These are phyloP conservation scores for Cyclocybe cylindracea DNA, from an alignment of 768 basidiomycete genomes.

Conservation along the genomic window DNA sequence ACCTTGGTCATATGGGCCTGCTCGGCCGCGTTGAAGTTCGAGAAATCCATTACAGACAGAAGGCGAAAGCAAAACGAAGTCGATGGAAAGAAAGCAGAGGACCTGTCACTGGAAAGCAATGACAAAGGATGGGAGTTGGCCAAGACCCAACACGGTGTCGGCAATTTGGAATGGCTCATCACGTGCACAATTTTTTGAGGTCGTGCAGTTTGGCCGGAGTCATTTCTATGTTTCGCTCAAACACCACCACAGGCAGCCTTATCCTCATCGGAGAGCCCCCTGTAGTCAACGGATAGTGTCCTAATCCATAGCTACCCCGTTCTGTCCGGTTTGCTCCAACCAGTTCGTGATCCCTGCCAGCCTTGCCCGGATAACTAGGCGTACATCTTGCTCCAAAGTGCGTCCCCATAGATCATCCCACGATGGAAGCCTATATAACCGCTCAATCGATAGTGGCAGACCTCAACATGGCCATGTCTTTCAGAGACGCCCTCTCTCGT, in stretches of 20 bases:
- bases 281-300: too few relatives aligned
- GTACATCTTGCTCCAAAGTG: too few relatives aligned
- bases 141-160: constrained; percentile 2
- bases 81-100: constrained; percentile 5
- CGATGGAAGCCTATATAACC: constrained; percentile 15
- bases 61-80: constrained; percentile 14
- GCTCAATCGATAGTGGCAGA: constrained; percentile 41
- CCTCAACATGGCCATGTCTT: constrained; percentile 66
- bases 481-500: constrained; percentile 76
- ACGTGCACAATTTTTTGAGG: constrained; percentile 19
- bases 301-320: too few relatives aligned
- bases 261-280: not conserved
- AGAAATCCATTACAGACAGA: constrained; percentile 76
- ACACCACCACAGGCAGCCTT: constrained; percentile 5
- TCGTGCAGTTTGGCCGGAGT: constrained; percentile 2
- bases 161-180: constrained; percentile 7
- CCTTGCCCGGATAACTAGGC: too few relatives aligned
- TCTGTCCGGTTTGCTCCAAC: too few relatives aligned
- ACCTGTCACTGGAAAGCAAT: constrained; percentile 5
- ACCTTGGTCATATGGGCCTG: constrained; percentile 95
- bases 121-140: constrained; percentile 6
- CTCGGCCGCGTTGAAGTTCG: constrained; percentile 84
- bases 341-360: too few relatives aligned
- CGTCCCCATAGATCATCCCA: constrained; percentile 5
- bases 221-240: constrained; percentile 5